Evolutionary conservation across 164 flowering plant genomes (phyloP).

Genomic region (Kalanchoe fedtschenkoi): DNA sequence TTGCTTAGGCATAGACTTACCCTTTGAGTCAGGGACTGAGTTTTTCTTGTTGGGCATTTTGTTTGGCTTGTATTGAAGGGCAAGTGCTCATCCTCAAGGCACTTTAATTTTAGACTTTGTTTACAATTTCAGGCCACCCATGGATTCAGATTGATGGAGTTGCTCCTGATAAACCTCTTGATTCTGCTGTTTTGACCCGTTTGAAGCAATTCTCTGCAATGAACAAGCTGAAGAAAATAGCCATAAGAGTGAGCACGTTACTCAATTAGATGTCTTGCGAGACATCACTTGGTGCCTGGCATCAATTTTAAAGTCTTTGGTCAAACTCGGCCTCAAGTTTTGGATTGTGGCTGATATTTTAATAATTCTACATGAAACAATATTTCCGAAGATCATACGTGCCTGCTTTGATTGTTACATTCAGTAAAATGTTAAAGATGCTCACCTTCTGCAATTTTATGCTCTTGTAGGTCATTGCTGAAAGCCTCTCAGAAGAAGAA

Average conservation of each 20-base stretch:
- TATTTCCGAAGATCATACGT: too few relatives aligned
- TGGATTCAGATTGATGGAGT: not conserved
- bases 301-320: too few relatives aligned
- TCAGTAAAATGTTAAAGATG: too few relatives aligned
- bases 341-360: too few relatives aligned
- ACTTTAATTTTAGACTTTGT: not conserved
- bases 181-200: not conserved
- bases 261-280: too few relatives aligned
- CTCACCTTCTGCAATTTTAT: too few relatives aligned
- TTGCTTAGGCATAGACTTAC: not conserved
- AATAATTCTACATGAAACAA: too few relatives aligned
- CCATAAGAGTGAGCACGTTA: not conserved
- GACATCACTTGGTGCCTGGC: too few relatives aligned
- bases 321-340: too few relatives aligned
- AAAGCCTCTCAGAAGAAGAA: slow-evolving; percentile 3
- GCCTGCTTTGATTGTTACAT: too few relatives aligned
- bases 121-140: not conserved
- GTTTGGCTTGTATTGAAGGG: not conserved
- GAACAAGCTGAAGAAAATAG: not conserved
- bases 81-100: not conserved
- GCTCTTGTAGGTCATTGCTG: not conserved
- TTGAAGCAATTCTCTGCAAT: not conserved
- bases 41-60: not conserved
- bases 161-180: not conserved
- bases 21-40: not conserved